Base-by-base conservation (phyloP, 306 rosid genomes). In the Cucumis sativus region DNA sequence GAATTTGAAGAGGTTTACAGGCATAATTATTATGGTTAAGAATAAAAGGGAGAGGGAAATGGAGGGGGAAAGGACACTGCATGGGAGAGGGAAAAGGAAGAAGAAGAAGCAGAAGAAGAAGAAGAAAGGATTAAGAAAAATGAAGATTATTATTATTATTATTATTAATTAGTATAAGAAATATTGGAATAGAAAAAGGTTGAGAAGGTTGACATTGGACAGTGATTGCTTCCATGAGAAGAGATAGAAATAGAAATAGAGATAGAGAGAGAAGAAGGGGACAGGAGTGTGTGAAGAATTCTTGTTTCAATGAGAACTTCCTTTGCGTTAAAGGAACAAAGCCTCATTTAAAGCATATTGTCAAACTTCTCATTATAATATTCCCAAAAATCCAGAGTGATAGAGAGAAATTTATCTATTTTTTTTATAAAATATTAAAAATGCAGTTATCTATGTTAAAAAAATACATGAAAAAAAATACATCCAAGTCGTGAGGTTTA, bases 301-400 rank as follows among this genome's bases (percentile, higher is more conserved):
- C 87, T 91, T 88, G 75, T 84, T 80, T 87, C 97, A 89, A 90
- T 88, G 89, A 89, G 1, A 85, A 74, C 89, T 94, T 86, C 89
- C 97, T 94, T 94, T 86, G 89, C 90, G 96, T 88, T 94, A 72
- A 94, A 94, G 98, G 60, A 94, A 94, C 86, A 55, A 80, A 75
- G 77, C 67, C 45, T 76, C 80, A 66, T 79, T 84, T 81, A 89
- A 78, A 77, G 77, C 83, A 77, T 39, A 79, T 88, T 82, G 96
- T 94, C 97, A 89, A 91, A 89, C 88, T 82, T 80, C 79, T 4
- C 69, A 84, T 86, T 88, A 79, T 60, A 28, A 40, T 78, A 63
- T 70, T 71, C 11, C 59, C 20, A 77, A 35, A 49, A 52, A 74
- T 51, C 78, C 40, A 63, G 3, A 35, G 0, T 16, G 1, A n/a